Conservation (phyloP, 169 alveolate genomes). For the Theileria annulata region DNA sequence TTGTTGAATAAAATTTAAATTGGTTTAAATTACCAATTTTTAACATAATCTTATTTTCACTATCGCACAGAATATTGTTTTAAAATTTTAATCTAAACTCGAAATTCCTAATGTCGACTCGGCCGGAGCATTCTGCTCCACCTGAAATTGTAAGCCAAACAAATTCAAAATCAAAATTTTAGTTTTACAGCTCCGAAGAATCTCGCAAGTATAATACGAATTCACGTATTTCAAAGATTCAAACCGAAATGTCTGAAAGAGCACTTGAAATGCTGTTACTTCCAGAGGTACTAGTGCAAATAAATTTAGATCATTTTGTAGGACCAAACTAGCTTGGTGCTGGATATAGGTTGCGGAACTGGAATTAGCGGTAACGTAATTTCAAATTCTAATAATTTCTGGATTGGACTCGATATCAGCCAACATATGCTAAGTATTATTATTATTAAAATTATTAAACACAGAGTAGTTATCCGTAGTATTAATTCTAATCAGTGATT, state of each 20-base stretch:
- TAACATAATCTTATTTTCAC: neutral
- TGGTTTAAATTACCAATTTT: too few species aligned
- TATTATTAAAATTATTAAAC: neutral
- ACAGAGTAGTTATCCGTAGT: neutral
- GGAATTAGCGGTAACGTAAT: slow-evolving; percentile 92
- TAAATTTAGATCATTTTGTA: slow-evolving; percentile 43
- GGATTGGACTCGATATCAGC: slow-evolving; percentile 96
- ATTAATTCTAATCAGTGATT: neutral
- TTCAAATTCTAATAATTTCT: slow-evolving; percentile 86
- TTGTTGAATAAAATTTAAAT: too few species aligned
- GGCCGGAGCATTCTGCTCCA: slow-evolving; percentile 69
- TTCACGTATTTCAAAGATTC: slow-evolving; percentile 89
- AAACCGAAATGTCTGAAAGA: slow-evolving; percentile 91
- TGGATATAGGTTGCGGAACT: slow-evolving; percentile 98
- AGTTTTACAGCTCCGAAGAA: slow-evolving; percentile 88
- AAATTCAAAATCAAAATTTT: neutral
- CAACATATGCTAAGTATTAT: slow-evolving; percentile 90
- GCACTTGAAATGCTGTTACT: slow-evolving; percentile 85
- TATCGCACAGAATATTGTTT: too few species aligned
- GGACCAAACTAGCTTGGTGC: slow-evolving; percentile 82
- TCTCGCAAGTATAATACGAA: slow-evolving; percentile 87
- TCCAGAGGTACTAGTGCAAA: slow-evolving; percentile 71
- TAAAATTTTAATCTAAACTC: too few species aligned
- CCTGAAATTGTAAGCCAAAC: slow-evolving; percentile 55
- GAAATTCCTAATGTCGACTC: slow-evolving; percentile 48